Percentiles rank a stretch among this genome's conserved stretches.
phyloP scores from a whole-genome alignment of 139 green algal species.

The Marvania coccoides region DNA sequence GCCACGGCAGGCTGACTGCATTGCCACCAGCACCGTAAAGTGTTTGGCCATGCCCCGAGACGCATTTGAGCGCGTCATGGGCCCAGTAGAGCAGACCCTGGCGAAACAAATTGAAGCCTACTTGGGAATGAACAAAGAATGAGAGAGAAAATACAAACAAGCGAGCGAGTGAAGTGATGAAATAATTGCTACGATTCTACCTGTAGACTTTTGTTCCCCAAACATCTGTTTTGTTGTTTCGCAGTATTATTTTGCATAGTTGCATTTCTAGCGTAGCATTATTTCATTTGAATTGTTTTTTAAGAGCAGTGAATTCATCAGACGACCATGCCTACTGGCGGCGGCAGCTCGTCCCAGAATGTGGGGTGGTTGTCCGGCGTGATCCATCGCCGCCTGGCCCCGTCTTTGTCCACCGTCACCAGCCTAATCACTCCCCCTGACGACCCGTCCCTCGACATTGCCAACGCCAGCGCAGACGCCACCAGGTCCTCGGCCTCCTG shows the following conservation, averaged over 20 bases:
- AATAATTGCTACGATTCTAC: background rate
- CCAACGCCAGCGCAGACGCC: conserved; percentile 58
- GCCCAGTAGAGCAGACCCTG: conserved; percentile 39
- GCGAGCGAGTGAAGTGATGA: background rate
- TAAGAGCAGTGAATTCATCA: too few species aligned
- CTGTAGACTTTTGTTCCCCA: conserved; percentile 1
- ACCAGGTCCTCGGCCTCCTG: conserved; percentile 73
- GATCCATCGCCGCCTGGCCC: conserved; percentile 38
- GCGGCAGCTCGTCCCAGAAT: conserved; percentile 31
- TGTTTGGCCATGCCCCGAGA: conserved; percentile 38
- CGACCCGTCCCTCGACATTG: conserved; percentile 71
- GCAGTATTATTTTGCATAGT: too few species aligned
- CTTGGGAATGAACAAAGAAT: conserved; percentile 16
- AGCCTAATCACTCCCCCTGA: conserved; percentile 75
- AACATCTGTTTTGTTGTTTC: too few species aligned
- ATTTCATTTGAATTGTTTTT: background rate
- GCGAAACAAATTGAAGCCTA: conserved; percentile 34
- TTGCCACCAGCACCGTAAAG: conserved; percentile 24
- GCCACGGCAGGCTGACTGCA: conserved; percentile 40
- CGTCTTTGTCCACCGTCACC: conserved; percentile 57
- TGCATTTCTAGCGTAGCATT: background rate
- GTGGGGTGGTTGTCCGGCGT: conserved; percentile 19
- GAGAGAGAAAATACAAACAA: conserved; percentile 1
- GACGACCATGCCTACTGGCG: conserved; percentile 13
- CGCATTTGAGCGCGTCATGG: conserved; percentile 57